Evolutionary conservation across 208 protist genomes (phyloP).

Genomic region (Novymonas esmeraldas): DNA sequence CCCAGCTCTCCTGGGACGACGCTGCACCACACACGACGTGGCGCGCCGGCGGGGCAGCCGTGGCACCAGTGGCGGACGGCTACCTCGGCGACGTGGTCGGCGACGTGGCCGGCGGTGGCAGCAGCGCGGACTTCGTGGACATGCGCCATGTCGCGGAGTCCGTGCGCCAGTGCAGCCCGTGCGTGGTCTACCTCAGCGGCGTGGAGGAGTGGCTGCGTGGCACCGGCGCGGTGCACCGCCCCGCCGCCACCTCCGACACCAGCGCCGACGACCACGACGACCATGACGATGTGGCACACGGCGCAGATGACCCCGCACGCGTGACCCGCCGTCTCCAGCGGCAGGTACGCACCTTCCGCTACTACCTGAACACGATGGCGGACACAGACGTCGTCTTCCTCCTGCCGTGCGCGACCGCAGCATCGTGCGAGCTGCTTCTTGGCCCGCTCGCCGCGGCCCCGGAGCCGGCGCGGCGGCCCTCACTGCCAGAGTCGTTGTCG

Average conservation of each 20-base stretch:
- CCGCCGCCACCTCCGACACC: not conserved
- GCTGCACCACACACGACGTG: constrained; percentile 8
- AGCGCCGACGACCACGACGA: constrained; percentile 5
- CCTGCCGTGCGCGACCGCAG: constrained; percentile 41
- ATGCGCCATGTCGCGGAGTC: constrained; percentile 62
- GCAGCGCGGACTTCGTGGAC: constrained; percentile 33
- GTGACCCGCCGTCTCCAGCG: constrained; percentile 15
- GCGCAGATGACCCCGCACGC: not conserved
- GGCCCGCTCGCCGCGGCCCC: constrained; percentile 3
- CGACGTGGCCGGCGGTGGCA: not conserved
- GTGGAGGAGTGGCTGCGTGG: constrained; percentile 65
- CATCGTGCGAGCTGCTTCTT: constrained; percentile 27
- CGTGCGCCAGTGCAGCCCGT: constrained; percentile 56
- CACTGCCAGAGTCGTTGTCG: constrained; percentile 7
- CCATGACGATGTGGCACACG: not conserved
- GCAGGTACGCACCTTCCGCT: constrained; percentile 45
- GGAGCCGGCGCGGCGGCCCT: not conserved
- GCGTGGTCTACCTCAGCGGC: constrained; percentile 64
- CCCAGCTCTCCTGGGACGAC: constrained; percentile 31
- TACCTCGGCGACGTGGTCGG: constrained; percentile 1
- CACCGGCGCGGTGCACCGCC: constrained; percentile 6
- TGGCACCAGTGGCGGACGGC: constrained; percentile 17
- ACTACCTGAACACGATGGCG: constrained; percentile 65
- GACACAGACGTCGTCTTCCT: constrained; percentile 69
- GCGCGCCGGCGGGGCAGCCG: too few species aligned